A percentile compares a stretch with the other conserved stretches of the same genome.
phyloP scores from a whole-genome alignment of 768 basidiomycete species.

The Leccinum disarticulatum region DNA sequence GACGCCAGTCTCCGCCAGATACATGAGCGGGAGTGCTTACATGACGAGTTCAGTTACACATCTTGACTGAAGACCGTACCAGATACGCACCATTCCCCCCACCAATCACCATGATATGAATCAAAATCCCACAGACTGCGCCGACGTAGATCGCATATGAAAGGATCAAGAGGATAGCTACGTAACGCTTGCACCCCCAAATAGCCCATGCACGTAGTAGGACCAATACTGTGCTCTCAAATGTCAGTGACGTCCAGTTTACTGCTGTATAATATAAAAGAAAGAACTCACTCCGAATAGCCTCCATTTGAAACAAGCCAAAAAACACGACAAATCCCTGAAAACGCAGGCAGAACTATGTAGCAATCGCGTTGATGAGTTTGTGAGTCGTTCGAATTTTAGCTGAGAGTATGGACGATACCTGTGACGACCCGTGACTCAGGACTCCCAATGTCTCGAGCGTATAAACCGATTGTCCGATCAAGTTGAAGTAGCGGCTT shows the following conservation, averaged over 20 bases:
- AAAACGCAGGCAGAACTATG: constrained; percentile 12
- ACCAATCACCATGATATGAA: background rate
- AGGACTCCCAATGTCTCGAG: constrained; percentile 13
- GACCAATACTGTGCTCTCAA: constrained; percentile 7
- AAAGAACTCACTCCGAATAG: constrained; percentile 10
- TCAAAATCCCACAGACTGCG: background rate
- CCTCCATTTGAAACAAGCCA: constrained; percentile 3
- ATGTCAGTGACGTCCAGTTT: background rate
- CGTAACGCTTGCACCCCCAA: constrained; percentile 6
- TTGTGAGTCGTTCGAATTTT: no score
- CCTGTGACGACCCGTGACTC: constrained; percentile 3
- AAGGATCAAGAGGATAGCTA: background rate
- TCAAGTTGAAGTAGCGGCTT: constrained; percentile 17
- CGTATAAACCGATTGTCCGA: constrained; percentile 6
- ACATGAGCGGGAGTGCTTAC: background rate
- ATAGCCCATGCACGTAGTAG: constrained; percentile 18
- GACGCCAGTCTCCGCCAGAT: background rate
- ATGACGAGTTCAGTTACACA: background rate
- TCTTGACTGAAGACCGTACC: background rate
- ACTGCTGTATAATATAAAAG: no score
- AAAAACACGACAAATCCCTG: background rate
- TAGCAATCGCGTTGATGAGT: background rate
- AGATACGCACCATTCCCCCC: background rate
- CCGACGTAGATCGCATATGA: constrained; percentile 3
- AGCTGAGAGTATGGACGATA: background rate